Conservation (phyloP, 176 grass and related monocot genomes). For the Cenchrus purpureus region DNA sequence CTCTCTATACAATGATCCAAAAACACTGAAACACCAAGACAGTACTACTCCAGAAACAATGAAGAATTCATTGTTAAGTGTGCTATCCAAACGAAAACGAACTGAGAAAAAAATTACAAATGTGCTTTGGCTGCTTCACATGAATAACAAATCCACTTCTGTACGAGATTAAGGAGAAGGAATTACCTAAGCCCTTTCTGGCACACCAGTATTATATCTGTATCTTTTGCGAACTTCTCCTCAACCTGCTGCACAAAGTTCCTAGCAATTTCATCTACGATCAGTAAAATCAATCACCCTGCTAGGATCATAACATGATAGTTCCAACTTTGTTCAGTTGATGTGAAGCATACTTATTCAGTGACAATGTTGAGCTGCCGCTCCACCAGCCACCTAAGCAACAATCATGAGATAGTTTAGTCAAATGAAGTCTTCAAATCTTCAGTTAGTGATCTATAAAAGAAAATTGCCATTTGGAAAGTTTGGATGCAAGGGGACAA, state of each 20-base stretch:
- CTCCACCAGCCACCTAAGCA: conserved; percentile 98
- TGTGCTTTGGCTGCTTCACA: not conserved
- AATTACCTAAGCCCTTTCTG: conserved; percentile 93
- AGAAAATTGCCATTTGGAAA: not conserved
- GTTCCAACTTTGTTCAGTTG: conserved; percentile 10
- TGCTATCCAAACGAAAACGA: conserved; percentile 13
- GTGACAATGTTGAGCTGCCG: conserved; percentile 78
- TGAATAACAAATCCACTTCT: not conserved
- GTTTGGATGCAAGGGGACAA: not conserved
- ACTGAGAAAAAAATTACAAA: not conserved
- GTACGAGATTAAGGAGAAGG: conserved; percentile 5
- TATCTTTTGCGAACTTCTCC: conserved; percentile 94
- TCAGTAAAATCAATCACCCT: conserved; percentile 34
- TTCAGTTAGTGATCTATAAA: not conserved
- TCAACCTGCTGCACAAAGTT: conserved; percentile 71
- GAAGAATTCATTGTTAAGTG: conserved; percentile 4
- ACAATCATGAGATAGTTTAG: conserved; percentile 23
- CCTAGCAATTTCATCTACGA: conserved; percentile 54
- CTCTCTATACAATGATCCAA: not conserved
- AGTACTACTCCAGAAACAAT: not conserved
- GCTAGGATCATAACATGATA: conserved; percentile 14
- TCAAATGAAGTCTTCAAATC: conserved; percentile 6
- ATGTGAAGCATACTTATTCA: conserved; percentile 70
- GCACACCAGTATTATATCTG: conserved; percentile 82
- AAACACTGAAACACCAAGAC: conserved; percentile 19